phyloP scores from a whole-genome alignment of 2,329 filamentous ascomycete genomes.

The Magnaporthiopsis rhizophila region DNA sequence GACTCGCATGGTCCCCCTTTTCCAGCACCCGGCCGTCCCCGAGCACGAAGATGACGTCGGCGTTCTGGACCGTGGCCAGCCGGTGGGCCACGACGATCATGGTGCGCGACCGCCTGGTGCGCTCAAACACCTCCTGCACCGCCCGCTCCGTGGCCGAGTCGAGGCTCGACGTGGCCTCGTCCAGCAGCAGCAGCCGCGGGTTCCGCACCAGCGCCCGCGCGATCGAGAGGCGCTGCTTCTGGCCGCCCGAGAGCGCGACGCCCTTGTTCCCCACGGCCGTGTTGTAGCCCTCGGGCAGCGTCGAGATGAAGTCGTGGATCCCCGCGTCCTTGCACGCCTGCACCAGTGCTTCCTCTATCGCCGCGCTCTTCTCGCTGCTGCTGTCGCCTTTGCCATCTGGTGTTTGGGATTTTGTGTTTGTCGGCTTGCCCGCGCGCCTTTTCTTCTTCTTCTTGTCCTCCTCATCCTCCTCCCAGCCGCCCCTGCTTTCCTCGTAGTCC shows the following conservation, averaged over 20 bases:
- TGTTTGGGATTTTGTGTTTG: too few species aligned
- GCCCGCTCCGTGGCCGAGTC: slow-evolving; percentile 14
- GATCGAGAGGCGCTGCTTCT: slow-evolving; percentile 15
- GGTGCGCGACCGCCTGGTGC: slow-evolving; percentile 38
- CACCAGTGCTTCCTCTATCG: slow-evolving; percentile 11
- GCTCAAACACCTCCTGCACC: slow-evolving; percentile 14
- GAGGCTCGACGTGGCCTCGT: slow-evolving; percentile 13
- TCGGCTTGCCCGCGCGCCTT: not conserved
- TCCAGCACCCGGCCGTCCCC: slow-evolving; percentile 57
- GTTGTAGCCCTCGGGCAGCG: slow-evolving; percentile 18
- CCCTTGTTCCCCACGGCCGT: slow-evolving; percentile 13
- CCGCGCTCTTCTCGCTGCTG: not conserved
- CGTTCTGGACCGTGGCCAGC: slow-evolving; percentile 58
- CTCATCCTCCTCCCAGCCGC: slow-evolving; percentile 10
- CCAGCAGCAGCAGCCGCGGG: slow-evolving; percentile 12
- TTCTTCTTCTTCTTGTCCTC: too few species aligned
- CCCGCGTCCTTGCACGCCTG: slow-evolving; percentile 21
- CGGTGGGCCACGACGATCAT: slow-evolving; percentile 63
- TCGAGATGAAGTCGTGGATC: slow-evolving; percentile 21
- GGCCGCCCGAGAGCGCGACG: slow-evolving; percentile 13
- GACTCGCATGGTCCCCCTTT: slow-evolving; percentile 46
- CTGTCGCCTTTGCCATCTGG: too few species aligned
- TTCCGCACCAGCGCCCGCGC: slow-evolving; percentile 12
- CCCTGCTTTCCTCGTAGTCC: slow-evolving; percentile 13
- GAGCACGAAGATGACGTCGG: slow-evolving; percentile 62